Base-by-base conservation (phyloP, 352 stramenopile species). In the Globisporangium solare region DNA sequence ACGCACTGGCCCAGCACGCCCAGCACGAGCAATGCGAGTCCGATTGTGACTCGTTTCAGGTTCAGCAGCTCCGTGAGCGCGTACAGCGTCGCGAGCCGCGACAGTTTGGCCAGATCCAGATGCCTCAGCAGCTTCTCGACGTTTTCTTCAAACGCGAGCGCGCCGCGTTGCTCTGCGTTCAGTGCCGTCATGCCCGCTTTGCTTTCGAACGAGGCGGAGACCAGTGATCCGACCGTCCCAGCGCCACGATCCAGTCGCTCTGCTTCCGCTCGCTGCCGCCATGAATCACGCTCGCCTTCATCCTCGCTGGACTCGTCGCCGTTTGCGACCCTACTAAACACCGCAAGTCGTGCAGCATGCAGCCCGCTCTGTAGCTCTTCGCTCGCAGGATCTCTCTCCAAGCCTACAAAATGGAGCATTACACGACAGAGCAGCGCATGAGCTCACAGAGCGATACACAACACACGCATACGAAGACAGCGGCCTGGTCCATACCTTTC, bases 141-240 rank as follows among this genome's bases (percentile, higher is more conserved):
- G 46, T 87, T 88, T 13, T 60, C 60, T 54, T 87, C 64, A 68
- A 91, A 89, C 21, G 76, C 58, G 14, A 73, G 66, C 8, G 60
- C 63, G 7, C 54, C 55, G 7, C 58, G 31, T 2, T 21, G 53
- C 45, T 61, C 47, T 12, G 21, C 56, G 1, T 8, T 41, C 35
- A 61, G 49, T 14, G 40, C 46, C 14, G 47, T 60, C 13, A 47
- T 40, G 14, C 56, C 49, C 13, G 39, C 12, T n/a, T 27, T 40
- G 24, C n/a, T 22, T 22, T 48, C 32, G 2, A 51, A 65, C 8
- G 39, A 32, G 13, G 54, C 20, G n/a, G 49, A 53, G 20, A 58
- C 6, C 24, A 37, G 43, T 17, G 22, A 17, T 11, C 45, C 22
- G 11, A 35, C 3, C 2, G 31, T 21, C 11, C 18, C 17, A 32